phyloP scores from a whole-genome alignment of 208 protist genomes.

The Naegleria gruberi region DNA sequence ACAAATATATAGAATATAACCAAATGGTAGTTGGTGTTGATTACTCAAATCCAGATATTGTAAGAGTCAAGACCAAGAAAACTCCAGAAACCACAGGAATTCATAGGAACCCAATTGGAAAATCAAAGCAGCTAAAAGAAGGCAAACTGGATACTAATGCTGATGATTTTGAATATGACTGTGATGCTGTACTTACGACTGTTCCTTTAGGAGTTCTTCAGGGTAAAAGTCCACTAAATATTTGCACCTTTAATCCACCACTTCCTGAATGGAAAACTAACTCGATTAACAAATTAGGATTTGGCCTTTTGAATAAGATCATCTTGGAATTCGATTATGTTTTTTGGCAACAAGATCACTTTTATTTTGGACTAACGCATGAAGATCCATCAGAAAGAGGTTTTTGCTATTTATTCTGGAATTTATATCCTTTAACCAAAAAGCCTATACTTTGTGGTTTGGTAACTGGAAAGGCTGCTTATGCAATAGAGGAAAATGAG shows the following conservation, averaged over 20 bases:
- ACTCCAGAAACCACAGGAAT: background rate
- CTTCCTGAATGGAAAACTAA: constrained; percentile 11
- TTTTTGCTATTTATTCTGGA: constrained; percentile 13
- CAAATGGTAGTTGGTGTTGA: constrained; percentile 5
- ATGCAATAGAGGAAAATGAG: background rate
- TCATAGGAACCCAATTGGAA: background rate
- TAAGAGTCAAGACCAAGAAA: background rate
- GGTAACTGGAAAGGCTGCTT: background rate
- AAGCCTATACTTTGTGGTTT: background rate
- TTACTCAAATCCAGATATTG: background rate
- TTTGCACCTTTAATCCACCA: background rate
- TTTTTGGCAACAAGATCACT: background rate
- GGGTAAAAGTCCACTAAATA: background rate
- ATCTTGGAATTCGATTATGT: background rate
- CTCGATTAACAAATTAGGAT: background rate
- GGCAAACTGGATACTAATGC: background rate
- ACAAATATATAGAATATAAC: background rate
- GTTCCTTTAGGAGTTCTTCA: constrained; percentile 2
- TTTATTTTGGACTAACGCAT: background rate
- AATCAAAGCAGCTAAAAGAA: background rate
- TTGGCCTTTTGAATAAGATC: constrained; percentile 12
- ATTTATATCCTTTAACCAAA: background rate
- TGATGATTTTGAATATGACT: background rate
- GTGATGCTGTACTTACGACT: background rate
- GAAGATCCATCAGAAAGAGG: background rate